Base-by-base conservation (phyloP, 495 filamentous ascomycete genomes). In the Clavariopsis aquatica region DNA sequence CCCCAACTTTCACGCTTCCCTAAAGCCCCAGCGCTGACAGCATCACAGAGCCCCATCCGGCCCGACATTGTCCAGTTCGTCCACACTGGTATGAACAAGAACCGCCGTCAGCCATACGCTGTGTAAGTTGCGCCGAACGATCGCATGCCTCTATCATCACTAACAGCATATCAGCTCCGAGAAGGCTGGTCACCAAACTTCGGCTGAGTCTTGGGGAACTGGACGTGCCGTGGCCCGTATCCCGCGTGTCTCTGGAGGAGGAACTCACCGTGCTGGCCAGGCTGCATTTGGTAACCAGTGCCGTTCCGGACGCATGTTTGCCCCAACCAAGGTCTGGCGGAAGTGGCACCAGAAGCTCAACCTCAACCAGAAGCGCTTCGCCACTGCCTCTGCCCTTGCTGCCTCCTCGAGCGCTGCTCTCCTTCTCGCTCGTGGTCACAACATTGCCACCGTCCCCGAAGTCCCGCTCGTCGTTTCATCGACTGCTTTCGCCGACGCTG, bases 271-370 rank as follows among this genome's bases (percentile, higher is more conserved):
- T 85, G 94, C 94, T 77, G 94, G 94, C 83, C 94, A 98, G 83
- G 94, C 94, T 82, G 94, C 94, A 70, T 98, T 98, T 82, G 94
- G 94, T 89, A 98, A 98, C 88, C 87, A 89, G 92, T 98, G 94
- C 83, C 92, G 94, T 79, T 96, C 93, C 74, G 94, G 94, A 81
- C 95, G 94, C 82, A 98, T 98, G 95, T 98, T 98, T 83, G 94
- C 94, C 68, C 94, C 94, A 69, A 98, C 94, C 80, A 98, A 98
- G 88, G 90, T 96, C 83, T 98, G 94, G 94, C 85, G 94, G 76
- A 98, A 96, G 85, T 98, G 95, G 95, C 95, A 98, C 85, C 90
- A 96, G 83, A 98, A 98, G 90, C 85, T 98, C 88, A 96, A 95
- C 85, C 86, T 94, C 76, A 87, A 86, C 77, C 93, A 98, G 87